Conservation (phyloP, 345 rosid genomes). For the Chamaenerion angustifolium region DNA sequence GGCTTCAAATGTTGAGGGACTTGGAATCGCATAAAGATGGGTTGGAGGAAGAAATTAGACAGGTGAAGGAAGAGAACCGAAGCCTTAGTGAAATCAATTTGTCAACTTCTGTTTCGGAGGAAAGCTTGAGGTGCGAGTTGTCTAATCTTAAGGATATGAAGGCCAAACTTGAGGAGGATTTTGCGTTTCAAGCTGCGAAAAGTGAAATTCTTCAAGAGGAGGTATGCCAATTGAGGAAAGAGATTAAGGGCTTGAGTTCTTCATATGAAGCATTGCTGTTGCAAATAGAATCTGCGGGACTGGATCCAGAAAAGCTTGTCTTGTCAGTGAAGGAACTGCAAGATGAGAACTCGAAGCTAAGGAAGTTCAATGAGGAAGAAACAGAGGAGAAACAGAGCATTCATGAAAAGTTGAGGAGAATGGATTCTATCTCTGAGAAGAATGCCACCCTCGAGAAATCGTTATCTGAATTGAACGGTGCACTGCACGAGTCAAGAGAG, state of each 20-base stretch:
- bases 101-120: constrained; percentile 32
- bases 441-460: constrained; percentile 52
- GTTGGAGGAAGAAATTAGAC: constrained; percentile 42
- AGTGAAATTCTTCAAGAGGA: constrained; percentile 61
- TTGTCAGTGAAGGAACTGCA: constrained; percentile 48
- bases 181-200: constrained; percentile 33
- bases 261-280: constrained; percentile 42
- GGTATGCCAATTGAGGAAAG: constrained; percentile 57
- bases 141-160: constrained; percentile 46
- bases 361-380: constrained; percentile 33
- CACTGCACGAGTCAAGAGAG: constrained; percentile 52
- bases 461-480: constrained; percentile 59
- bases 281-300: constrained; percentile 54
- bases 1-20: constrained; percentile 38
- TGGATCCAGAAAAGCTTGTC: constrained; percentile 37
- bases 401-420: constrained; percentile 35
- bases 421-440: constrained; percentile 39
- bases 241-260: constrained; percentile 36
- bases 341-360: constrained; percentile 50
- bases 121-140: constrained; percentile 36
- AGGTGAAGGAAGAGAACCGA: constrained; percentile 22
- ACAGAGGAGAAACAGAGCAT: constrained; percentile 34
- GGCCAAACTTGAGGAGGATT: constrained; percentile 60
- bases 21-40: constrained; percentile 33
- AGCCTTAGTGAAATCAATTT: constrained; percentile 29